Evolutionary conservation across 192 early-diverging fungal genomes (phyloP).

Genomic region (Linnemannia exigua): DNA sequence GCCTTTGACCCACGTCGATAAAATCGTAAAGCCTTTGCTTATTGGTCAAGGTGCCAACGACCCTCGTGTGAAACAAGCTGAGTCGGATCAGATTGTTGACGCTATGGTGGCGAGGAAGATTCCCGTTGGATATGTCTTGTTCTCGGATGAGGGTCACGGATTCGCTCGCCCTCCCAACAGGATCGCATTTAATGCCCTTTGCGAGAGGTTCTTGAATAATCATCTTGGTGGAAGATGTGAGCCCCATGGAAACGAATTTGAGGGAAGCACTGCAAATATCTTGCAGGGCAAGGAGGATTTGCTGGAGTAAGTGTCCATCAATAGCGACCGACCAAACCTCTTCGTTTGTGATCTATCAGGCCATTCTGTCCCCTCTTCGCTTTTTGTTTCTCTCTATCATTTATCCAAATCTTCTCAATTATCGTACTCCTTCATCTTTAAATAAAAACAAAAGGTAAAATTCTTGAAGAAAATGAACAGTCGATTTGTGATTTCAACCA

Average conservation of each 20-base stretch:
- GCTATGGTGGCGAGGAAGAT: constrained; percentile 45
- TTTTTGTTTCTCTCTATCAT: no score
- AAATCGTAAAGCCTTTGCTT: constrained; percentile 51
- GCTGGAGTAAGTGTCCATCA: not conserved
- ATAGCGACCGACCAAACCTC: not conserved
- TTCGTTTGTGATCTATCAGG: not conserved
- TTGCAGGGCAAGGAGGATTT: constrained; percentile 28
- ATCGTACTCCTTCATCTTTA: no score
- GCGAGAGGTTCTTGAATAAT: constrained; percentile 53
- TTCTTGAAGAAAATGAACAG: no score
- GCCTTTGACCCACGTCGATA: constrained; percentile 55
- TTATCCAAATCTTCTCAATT: no score
- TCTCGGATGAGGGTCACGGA: constrained; percentile 59
- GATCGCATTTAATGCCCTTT: constrained; percentile 49
- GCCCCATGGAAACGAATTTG: constrained; percentile 17
- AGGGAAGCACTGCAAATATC: constrained; percentile 28
- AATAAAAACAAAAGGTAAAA: no score
- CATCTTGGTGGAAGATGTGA: constrained; percentile 39
- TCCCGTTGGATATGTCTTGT: constrained; percentile 55
- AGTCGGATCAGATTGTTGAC: constrained; percentile 59
- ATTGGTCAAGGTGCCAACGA: constrained; percentile 60
- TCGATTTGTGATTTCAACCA: no score
- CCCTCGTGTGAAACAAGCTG: constrained; percentile 59
- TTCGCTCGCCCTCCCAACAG: constrained; percentile 56
- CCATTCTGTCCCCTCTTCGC: no score